Percentiles rank a stretch among this genome's conserved stretches.
Evolutionary conservation across 371 early-diverging fungal species (phyloP).

Genomic region (Zancudomyces culisetae): DNA sequence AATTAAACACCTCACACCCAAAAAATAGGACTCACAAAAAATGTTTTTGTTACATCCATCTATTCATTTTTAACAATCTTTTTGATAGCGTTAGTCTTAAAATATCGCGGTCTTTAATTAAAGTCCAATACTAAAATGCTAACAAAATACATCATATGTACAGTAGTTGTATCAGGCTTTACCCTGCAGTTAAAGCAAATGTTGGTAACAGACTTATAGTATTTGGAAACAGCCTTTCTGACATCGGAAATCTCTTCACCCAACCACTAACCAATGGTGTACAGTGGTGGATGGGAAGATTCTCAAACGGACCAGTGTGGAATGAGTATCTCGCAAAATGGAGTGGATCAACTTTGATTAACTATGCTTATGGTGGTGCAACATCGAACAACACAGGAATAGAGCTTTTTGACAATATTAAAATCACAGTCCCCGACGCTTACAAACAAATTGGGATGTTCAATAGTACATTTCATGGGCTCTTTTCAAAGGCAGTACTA

Average conservation of each 20-base stretch:
- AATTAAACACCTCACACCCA: too few species aligned
- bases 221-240: slow-evolving; percentile 7
- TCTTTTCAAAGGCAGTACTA: not conserved
- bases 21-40: too few species aligned
- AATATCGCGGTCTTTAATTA: too few species aligned
- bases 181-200: too few species aligned
- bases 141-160: too few species aligned
- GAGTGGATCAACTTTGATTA: slow-evolving; percentile 15
- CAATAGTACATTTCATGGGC: not conserved
- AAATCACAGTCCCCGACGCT: slow-evolving; percentile 5
- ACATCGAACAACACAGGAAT: slow-evolving; percentile 22
- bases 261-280: too few species aligned
- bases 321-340: slow-evolving; percentile 25
- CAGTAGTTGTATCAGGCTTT: too few species aligned
- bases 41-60: too few species aligned
- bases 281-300: slow-evolving; percentile 24
- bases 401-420: not conserved
- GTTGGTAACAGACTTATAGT: not conserved
- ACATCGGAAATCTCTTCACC: not conserved
- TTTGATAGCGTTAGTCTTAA: too few species aligned
- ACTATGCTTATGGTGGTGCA: slow-evolving; percentile 32
- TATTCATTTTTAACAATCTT: too few species aligned
- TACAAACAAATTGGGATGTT: slow-evolving; percentile 6
- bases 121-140: too few species aligned
- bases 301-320: slow-evolving; percentile 35